Base-by-base conservation (phyloP, 305 asterid genomes). In the Stenogyne calaminthoides region DNA sequence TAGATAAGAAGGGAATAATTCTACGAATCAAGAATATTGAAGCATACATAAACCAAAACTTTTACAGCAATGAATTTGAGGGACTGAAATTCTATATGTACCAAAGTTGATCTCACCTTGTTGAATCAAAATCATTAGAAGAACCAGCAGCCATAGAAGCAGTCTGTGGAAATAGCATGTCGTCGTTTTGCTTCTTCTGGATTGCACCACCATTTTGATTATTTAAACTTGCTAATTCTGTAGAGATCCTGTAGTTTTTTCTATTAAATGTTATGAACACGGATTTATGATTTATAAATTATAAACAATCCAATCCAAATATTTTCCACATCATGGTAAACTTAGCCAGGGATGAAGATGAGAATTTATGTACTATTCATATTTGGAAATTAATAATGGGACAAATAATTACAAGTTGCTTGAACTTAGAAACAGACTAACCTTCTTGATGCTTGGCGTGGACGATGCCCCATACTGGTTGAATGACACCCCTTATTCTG, bases 371-470 rank as follows among this genome's bases (percentile, higher is more conserved):
- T 44, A 44, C 12, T 15, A 0, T 42, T 44, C 16, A 44, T 20
- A 20, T 62, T 16, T 36, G 4, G 4, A 15, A 64, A 18, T 5
- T 19, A 37, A 63, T 15, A 39, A 36, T 25, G 22, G n/a, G 22
- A 32, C 12, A 19, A 11, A 42, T 42, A 42, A 40, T 22, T 42
- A 18, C 36, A 39, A 64, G 69, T 64, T 32, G 6, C 7, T 29
- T 25, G 40, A 56, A 16, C 12, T 18, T 47, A 14, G 29, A 12
- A 29, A 25, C 8, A 56, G 68, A 14, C 79, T 73, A 46, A 91
- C 97, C 92, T 86, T 72, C 90, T 78, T 32, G 97, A 87, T 63
- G 84, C 87, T 77, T 84, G 89, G 67, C 92, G 86, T 51, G 89
- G 73, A 12, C 85, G 90, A 76, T 79, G 85, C 20, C 80, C 83